Percentiles rank a stretch among this genome's conserved stretches.
Conservation (phyloP, 768 basidiomycete species). For the Hericium alpestre region DNA sequence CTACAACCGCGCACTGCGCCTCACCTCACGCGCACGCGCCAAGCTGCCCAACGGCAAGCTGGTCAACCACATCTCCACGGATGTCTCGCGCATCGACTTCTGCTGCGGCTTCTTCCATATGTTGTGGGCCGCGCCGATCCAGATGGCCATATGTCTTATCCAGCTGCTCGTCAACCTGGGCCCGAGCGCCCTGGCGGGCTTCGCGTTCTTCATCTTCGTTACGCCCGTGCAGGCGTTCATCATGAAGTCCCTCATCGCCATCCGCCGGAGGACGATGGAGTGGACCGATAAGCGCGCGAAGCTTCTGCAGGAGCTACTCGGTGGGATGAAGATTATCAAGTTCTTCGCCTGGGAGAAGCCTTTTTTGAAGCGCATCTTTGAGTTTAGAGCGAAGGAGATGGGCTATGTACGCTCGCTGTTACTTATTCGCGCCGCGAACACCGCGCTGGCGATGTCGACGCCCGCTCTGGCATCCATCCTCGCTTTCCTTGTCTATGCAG, state of each 20-base stretch:
- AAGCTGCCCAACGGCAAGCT: conserved; percentile 80
- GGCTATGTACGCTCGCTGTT: conserved; percentile 58
- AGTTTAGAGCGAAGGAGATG: conserved; percentile 65
- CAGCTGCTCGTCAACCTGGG: conserved; percentile 70
- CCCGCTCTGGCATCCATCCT: conserved; percentile 73
- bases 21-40: conserved; percentile 71
- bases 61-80: conserved; percentile 89
- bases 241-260: conserved; percentile 62
- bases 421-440: conserved; percentile 53
- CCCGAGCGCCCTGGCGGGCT: conserved; percentile 42
- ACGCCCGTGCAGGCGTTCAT: conserved; percentile 63
- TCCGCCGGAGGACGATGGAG: conserved; percentile 65
- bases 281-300: conserved; percentile 91
- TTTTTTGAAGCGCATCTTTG: conserved; percentile 62
- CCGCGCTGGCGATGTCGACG: conserved; percentile 59
- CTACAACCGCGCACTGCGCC: conserved; percentile 63
- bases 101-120: conserved; percentile 74
- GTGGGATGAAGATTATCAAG: conserved; percentile 88
- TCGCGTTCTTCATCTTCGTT: conserved; percentile 54
- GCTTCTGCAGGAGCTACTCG: conserved; percentile 78
- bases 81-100: conserved; percentile 87
- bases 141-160: conserved; percentile 65
- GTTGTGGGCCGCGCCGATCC: conserved; percentile 68
- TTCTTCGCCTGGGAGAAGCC: conserved; percentile 84
- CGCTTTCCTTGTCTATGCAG: conserved; percentile 67